phyloP scores from a whole-genome alignment of 305 asterid genomes.

The Fraxinus xanthoxyloides region DNA sequence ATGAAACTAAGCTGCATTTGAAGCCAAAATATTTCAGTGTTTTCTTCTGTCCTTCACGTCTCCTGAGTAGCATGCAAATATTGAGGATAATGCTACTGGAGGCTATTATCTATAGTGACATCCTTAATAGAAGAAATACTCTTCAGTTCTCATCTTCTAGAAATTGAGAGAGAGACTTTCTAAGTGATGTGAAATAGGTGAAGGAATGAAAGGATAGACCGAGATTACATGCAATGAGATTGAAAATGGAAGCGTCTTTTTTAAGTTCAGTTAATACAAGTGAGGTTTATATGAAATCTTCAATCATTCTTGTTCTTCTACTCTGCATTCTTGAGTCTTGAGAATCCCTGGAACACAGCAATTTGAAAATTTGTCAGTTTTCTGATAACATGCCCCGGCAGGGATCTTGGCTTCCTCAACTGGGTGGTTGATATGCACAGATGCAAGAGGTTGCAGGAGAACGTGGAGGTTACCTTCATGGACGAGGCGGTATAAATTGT shows the following conservation, averaged over 20 bases:
- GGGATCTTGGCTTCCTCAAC: slow-evolving; percentile 78
- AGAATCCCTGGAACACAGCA: slow-evolving; percentile 9
- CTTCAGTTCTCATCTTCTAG: background rate
- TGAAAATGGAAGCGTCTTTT: background rate
- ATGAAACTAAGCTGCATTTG: background rate
- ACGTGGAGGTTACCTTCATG: slow-evolving; percentile 99
- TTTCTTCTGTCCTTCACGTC: background rate
- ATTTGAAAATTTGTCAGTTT: slow-evolving; percentile 29
- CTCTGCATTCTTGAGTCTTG: slow-evolving; percentile 10
- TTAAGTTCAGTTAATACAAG: background rate
- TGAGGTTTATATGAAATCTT: slow-evolving; percentile 2
- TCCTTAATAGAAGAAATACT: background rate
- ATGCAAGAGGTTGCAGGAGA: slow-evolving; percentile 99
- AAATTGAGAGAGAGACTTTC: background rate
- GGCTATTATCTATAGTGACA: background rate
- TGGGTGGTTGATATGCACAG: slow-evolving; percentile 64
- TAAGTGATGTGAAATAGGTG: background rate
- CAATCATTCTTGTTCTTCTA: background rate
- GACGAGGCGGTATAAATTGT: slow-evolving; percentile 79
- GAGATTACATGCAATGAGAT: background rate
- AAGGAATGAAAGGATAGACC: background rate
- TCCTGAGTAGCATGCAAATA: background rate
- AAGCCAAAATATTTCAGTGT: background rate
- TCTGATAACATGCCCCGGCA: slow-evolving; percentile 99
- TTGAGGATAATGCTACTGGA: background rate